Evolutionary conservation across 768 basidiomycete genomes (phyloP).

Genomic region (Dioszegia hungarica): DNA sequence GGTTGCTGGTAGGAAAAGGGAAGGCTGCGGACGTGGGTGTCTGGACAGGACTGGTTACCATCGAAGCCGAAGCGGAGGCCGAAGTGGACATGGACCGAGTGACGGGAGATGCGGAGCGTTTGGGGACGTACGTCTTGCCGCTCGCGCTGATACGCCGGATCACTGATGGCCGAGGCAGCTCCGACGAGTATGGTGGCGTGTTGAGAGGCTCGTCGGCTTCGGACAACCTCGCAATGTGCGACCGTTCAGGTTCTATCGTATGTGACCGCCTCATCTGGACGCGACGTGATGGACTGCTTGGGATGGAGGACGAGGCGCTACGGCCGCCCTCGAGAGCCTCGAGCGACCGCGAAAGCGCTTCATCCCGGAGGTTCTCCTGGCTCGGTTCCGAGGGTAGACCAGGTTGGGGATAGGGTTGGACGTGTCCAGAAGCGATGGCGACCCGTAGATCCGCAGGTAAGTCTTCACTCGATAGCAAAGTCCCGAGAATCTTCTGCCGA

Average conservation of each 20-base stretch:
- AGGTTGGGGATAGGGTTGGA: neutral
- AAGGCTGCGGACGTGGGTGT: neutral
- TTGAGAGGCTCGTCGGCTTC: slow-evolving; percentile 21
- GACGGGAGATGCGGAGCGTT: slow-evolving; percentile 27
- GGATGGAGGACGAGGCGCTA: neutral
- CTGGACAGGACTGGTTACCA: neutral
- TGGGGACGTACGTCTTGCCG: slow-evolving; percentile 30
- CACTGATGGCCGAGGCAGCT: slow-evolving; percentile 6
- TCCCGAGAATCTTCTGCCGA: slow-evolving; percentile 29
- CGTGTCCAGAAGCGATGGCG: neutral
- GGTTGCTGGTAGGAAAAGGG: neutral
- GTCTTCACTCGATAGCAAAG: slow-evolving; percentile 31
- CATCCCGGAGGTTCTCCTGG: slow-evolving; percentile 10
- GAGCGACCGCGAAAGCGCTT: slow-evolving; percentile 25
- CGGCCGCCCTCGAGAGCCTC: slow-evolving; percentile 32
- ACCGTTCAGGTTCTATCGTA: slow-evolving; percentile 3
- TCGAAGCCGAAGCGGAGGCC: neutral
- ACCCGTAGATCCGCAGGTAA: slow-evolving; percentile 19
- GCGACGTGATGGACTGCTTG: slow-evolving; percentile 1
- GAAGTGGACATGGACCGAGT: neutral
- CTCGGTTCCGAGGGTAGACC: neutral
- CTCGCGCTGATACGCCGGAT: slow-evolving; percentile 23
- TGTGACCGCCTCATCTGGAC: slow-evolving; percentile 1
- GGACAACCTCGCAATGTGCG: slow-evolving; percentile 15
- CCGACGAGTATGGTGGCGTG: neutral